phyloP scores from a whole-genome alignment of 352 stramenopile genomes.

The Lagenidium sp. region DNA sequence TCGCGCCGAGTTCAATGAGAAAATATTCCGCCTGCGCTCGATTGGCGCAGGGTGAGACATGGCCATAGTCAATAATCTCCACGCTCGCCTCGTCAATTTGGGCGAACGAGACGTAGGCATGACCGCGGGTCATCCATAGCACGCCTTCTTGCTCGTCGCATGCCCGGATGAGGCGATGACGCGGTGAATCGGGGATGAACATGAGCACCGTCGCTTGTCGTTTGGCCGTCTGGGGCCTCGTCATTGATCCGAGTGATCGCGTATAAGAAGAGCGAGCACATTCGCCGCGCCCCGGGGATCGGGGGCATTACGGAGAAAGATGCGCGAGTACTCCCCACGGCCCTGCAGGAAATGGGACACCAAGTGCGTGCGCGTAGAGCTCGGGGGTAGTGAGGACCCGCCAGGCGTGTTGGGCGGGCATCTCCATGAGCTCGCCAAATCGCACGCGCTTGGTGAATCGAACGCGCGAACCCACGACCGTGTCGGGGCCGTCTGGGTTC shows the following conservation, averaged over 20 bases:
- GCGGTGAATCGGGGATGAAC: constrained; percentile 6
- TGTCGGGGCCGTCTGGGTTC: not conserved
- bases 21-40: constrained; percentile 14
- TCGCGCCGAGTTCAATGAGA: constrained; percentile 12
- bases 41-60: constrained; percentile 10
- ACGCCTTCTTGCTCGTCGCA: constrained; percentile 5
- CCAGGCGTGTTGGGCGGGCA: constrained; percentile 2
- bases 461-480: constrained; percentile 2
- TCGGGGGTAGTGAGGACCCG: constrained; percentile 3
- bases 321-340: not conserved
- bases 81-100: constrained; percentile 7
- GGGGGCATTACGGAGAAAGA: constrained; percentile 9
- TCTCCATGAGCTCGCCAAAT: not conserved
- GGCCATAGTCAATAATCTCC: constrained; percentile 14
- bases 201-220: constrained; percentile 10
- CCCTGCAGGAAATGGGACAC: constrained; percentile 10
- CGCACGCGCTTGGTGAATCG: constrained; percentile 9
- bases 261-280: constrained; percentile 8
- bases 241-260: constrained; percentile 6
- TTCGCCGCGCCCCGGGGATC: constrained; percentile 2
- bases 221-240: not conserved
- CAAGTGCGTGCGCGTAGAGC: constrained; percentile 8
- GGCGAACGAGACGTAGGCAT: constrained; percentile 10
- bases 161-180: not conserved
- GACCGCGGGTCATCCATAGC: constrained; percentile 12